Conservation (phyloP, 352 stramenopile genomes). For the Ophiocytium majus region DNA sequence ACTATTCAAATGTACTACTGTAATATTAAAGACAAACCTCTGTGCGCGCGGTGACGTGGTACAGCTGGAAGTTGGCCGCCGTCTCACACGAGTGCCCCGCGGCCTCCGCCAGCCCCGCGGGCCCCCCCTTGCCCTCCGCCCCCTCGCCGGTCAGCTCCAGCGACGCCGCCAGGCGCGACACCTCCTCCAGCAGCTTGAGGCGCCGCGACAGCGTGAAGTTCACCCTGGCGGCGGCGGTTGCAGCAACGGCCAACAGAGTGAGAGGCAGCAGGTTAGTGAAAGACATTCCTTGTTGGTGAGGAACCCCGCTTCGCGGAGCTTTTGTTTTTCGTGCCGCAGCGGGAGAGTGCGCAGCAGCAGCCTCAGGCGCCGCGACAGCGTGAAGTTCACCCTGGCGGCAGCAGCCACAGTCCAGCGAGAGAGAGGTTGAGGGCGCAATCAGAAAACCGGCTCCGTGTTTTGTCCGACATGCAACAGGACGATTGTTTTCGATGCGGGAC, state of each 20-base stretch:
- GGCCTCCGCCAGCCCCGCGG: conserved; percentile 45
- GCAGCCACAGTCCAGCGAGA: not conserved
- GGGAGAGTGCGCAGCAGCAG: too few relatives aligned
- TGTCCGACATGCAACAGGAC: too few relatives aligned
- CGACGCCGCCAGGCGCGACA: conserved; percentile 83
- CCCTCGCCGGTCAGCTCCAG: conserved; percentile 64
- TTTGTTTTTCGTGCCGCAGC: too few relatives aligned
- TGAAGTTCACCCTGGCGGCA: conserved; percentile 72
- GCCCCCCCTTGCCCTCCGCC: conserved; percentile 62
- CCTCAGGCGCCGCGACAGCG: conserved; percentile 65
- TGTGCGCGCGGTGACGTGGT: conserved; percentile 77
- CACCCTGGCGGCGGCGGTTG: conserved; percentile 69
- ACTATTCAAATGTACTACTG: not conserved
- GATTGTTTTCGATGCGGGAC: too few relatives aligned
- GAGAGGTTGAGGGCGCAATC: conserved; percentile 86
- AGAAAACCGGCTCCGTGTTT: too few relatives aligned
- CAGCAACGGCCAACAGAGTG: too few relatives aligned
- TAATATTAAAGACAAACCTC: conserved; percentile 45
- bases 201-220: conserved; percentile 71
- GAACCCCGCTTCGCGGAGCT: too few relatives aligned
- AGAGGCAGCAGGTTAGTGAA: too few relatives aligned
- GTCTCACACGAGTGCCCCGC: conserved; percentile 92
- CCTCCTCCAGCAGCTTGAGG: conserved; percentile 78
- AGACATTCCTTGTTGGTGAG: too few relatives aligned
- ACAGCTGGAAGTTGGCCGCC: conserved; percentile 86